Base-by-base conservation (phyloP, 306 rosid genomes). In the Dalbergia oliveri region DNA sequence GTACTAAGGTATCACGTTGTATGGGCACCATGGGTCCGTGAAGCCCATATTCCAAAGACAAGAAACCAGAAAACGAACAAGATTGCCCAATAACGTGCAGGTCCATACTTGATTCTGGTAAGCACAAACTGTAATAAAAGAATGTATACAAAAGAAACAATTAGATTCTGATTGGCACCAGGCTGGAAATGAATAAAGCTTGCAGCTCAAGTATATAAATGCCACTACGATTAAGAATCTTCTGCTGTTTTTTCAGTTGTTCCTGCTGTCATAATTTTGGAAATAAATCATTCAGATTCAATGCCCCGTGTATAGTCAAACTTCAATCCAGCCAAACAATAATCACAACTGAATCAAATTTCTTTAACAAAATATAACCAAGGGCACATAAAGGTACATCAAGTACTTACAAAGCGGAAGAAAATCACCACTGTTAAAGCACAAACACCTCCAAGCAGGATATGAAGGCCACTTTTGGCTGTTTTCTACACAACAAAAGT, bases 1-100 rank as follows among this genome's bases (percentile, higher is more conserved):
- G 69, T 64, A 62, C 51, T 63, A 53, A 44, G 76, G 73, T 51
- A 84, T 89, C 84, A 94, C 26, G 97, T 83, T 16, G 92, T 81
- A 82, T 90, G 97, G 73, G 94, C 82, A 76, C 81, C 72, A 23
- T 93, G 99, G 21, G 98, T 88, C 84, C 98, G 88, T 14, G 99
- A 95, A 57, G 99, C 99, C 99, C 99, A 95, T 62, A 95, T 90
- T 78, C 97, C 99, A 84, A 95, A 95, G 56, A 95, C 98, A 54
- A 95, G 97, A 88, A 95, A 95, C 99, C 98, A 95, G 91, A 95
- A 91, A 82, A 95, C 92, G 19, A 93, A 95, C 87, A 95, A 83
- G 81, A 95, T 95, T 66, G 99, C 99, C 99, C 99, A 95, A 79
- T 95, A 95, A 53, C 99, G 97, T 59, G 99, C 99, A 66, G 96